Base-by-base conservation (phyloP, 1,284 basidiomycete species). In the Ganoderma resinaceum region DNA sequence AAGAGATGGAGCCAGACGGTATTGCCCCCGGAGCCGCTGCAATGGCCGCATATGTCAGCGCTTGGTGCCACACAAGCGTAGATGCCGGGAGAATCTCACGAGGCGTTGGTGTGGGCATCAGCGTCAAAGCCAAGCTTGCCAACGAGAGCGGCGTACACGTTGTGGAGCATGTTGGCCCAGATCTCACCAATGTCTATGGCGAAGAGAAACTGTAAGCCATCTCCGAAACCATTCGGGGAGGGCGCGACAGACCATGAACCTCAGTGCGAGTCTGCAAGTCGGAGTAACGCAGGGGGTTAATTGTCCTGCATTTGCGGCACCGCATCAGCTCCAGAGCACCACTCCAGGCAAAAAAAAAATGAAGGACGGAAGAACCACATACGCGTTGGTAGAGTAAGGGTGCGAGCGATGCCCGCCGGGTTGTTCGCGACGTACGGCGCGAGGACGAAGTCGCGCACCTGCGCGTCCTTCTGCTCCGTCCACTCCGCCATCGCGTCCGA, bases 111-210 rank as follows among this genome's bases (percentile, higher is more conserved):
- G 49, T 65, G 65, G 7, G 67, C 65, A 12, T 76, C 80, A 0
- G 77, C 72, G 1, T 82, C 82, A 76, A 80, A 87, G 29, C 85
- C 85, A 65, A 82, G 77, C 7, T 71, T 78, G 1, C 59, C 72
- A 31, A 87, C 83, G 37, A 87, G 84, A 1, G 55, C 79, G 9
- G 85, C 84, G 67, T 85, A 84, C 38, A 87, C 83, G 69, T 86
- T 85, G 80, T 86, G 85, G 20, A 87, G 81, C 2, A 82, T 81
- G 78, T 87, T 87, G n/a, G 86, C 86, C 86, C 85, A 86, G 57
- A 86, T 82, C 69, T 86, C 82, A 43, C 85, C 85, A 61, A 86
- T 84, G 55, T 77, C 35, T 58, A 23, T 2, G 7, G 20, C 26
- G 37, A 2, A 5, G 7, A 20, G 18, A 16, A 2, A 38, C 37